Evolutionary conservation across 768 basidiomycete species (phyloP).

Genomic region (Phylloporus scabripes): DNA sequence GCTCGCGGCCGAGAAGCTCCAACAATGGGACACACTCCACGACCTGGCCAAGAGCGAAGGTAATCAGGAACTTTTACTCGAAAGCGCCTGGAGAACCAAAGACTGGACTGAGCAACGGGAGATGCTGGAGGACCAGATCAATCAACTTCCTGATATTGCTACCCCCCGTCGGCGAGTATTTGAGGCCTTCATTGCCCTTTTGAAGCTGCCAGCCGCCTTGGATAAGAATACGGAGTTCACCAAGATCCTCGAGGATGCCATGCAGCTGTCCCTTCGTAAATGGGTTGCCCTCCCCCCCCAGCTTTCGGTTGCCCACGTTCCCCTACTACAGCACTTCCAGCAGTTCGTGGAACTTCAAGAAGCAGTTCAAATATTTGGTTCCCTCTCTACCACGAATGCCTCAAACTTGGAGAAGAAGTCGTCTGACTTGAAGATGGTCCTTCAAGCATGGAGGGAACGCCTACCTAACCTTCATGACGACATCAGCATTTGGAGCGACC

Average conservation of each 20-base stretch:
- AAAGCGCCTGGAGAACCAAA: conserved; percentile 90
- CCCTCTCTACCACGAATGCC: conserved; percentile 78
- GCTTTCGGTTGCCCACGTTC: conserved; percentile 88
- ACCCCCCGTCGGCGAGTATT: conserved; percentile 98
- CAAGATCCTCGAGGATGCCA: conserved; percentile 86
- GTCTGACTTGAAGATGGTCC: conserved; percentile 90
- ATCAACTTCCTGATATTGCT: conserved; percentile 72
- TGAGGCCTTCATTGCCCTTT: conserved; percentile 86
- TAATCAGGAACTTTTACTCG: conserved; percentile 88
- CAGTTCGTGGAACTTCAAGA: conserved; percentile 98
- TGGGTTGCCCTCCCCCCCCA: conserved; percentile 87
- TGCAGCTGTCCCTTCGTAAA: conserved; percentile 93
- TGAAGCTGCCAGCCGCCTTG: conserved; percentile 74
- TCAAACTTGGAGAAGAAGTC: conserved; percentile 93
- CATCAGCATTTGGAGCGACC: conserved; percentile 97
- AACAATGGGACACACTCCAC: conserved; percentile 94
- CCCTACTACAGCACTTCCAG: conserved; percentile 95
- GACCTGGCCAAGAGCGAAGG: conserved; percentile 86
- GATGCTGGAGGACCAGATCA: conserved; percentile 74
- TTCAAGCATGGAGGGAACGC: conserved; percentile 95
- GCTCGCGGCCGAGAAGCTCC: conserved; percentile 88
- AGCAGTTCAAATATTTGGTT: conserved; percentile 91
- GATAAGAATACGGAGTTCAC: conserved; percentile 89
- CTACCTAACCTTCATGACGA: conserved; percentile 95
- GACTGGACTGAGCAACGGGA: conserved; percentile 88